Base-by-base conservation (phyloP, 2,329 filamentous ascomycete genomes). In the Epichloe uncinata region DNA sequence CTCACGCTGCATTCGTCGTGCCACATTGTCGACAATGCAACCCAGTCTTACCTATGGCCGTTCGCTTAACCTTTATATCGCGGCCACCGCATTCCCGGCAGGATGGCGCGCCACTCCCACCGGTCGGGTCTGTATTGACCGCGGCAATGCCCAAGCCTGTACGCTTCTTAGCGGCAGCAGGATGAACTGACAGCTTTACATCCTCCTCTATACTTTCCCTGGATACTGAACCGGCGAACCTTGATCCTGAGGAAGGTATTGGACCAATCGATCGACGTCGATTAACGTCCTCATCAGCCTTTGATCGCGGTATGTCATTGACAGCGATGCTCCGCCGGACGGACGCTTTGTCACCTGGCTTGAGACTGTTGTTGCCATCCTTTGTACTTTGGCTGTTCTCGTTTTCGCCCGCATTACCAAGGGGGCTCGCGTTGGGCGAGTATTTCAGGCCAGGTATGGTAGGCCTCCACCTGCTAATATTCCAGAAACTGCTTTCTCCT, bases 401-500 rank as follows among this genome's bases (percentile, higher is more conserved):
- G 41, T 53, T 53, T 15, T 47, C 53, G 34, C 43, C 54, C 13
- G 53, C 47, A 20, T 57, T 53, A 8, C 54, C 55, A 3, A 59
- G 56, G 5, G 61, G 42, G 26, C 52, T 60, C 13, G 58, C 55
- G 35, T 53, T 60, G 1, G 55, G 57, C 13, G 61, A 59, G 48
- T 63, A 58, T 49, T 61, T 63, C 13, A 69, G 57, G 0, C 62
- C 60, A 3, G 70, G 61, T 3, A 73, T 64, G 3, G 58, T 56
- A 5, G 68, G 67, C 47, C 69, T 71, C 78, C 77, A 81, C 20
- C 73, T 69, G 36, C 70, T 72, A 18, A 78, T 59, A 52, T 77
- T 80, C 78, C 78, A 82, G 58, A 82, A 81, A 9, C 72, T 22
- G 55, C 65, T 61, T 7, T 69, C 66, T 2, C 66, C 69, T 3